Evolutionary conservation across 805 yeast genomes (phyloP).

Genomic region (Candida ulmi): DNA sequence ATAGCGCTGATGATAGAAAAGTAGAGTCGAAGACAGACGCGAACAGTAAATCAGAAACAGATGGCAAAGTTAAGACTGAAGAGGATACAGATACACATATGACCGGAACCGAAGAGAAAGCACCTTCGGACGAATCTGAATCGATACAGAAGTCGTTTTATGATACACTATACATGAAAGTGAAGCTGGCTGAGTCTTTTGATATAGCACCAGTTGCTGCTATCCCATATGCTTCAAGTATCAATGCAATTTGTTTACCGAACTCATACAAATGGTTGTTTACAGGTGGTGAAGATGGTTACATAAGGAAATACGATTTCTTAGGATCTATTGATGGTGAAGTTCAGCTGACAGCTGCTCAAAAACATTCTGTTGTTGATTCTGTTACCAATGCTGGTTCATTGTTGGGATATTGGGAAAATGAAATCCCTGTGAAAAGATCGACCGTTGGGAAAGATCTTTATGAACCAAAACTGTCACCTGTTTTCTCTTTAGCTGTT

Average conservation of each 20-base stretch:
- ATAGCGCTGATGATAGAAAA: neutral
- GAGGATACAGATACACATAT: neutral
- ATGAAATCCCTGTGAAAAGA: constrained; percentile 74
- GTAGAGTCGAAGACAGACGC: neutral
- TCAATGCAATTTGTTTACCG: constrained; percentile 72
- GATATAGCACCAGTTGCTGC: constrained; percentile 85
- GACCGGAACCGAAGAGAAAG: too few relatives aligned
- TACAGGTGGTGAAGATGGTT: constrained; percentile 96
- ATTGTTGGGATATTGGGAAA: constrained; percentile 86
- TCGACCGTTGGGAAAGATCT: constrained; percentile 29
- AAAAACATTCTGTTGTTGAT: constrained; percentile 83
- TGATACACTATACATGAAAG: constrained; percentile 34
- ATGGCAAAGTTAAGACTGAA: neutral
- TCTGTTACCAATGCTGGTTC: constrained; percentile 82
- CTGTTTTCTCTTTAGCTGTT: constrained; percentile 83
- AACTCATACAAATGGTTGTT: constrained; percentile 82
- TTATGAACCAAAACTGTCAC: constrained; percentile 59
- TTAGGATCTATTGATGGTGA: constrained; percentile 82
- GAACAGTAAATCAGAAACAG: neutral
- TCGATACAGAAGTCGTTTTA: constrained; percentile 19
- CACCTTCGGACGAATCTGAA: too few relatives aligned
- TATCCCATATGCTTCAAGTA: constrained; percentile 72
- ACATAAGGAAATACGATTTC: constrained; percentile 84
- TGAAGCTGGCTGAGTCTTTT: constrained; percentile 46
- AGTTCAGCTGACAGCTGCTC: constrained; percentile 83